Conservation (phyloP, 306 rosid genomes). For the Boehmeria nivea region DNA sequence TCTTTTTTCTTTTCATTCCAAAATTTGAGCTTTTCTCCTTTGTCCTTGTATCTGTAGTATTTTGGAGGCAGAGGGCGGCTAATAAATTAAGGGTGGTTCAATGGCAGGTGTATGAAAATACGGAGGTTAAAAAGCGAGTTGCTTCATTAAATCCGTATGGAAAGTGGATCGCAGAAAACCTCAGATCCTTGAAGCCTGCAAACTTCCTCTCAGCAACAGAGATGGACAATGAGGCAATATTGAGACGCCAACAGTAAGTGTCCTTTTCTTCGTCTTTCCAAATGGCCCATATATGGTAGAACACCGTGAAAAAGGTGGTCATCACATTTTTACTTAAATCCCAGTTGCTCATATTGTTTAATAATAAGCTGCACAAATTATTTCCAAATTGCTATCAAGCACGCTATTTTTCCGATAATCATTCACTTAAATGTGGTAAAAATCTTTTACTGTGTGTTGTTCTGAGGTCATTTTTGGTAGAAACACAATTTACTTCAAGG, state of each 20-base stretch:
- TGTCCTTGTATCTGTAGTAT: too few relatives aligned
- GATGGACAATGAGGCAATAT: slow-evolving; percentile 68
- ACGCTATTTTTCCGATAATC: too few relatives aligned
- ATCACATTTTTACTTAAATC: background rate
- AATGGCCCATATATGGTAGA: background rate
- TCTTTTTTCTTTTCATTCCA: too few relatives aligned
- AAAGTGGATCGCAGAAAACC: slow-evolving; percentile 79
- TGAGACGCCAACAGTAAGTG: slow-evolving; percentile 94
- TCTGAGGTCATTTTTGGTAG: too few relatives aligned
- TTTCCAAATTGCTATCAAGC: too few relatives aligned
- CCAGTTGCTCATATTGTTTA: background rate
- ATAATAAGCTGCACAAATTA: background rate
- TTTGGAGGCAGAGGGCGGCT: too few relatives aligned
- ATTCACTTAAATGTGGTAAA: too few relatives aligned
- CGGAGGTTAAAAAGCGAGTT: slow-evolving; percentile 90
- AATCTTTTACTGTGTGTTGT: too few relatives aligned
- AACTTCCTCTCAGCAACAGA: slow-evolving; percentile 71
- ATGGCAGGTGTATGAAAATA: slow-evolving; percentile 89
- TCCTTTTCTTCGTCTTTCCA: too few relatives aligned
- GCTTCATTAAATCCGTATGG: slow-evolving; percentile 87
- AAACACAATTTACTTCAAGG: too few relatives aligned
- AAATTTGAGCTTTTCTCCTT: too few relatives aligned
- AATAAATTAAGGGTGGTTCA: too few relatives aligned
- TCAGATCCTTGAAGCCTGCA: slow-evolving; percentile 65
- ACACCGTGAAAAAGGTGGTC: background rate